These are phyloP conservation scores for Mitosporidium daphniae DNA, from an alignment of 371 early-diverging fungal genomes.

Conservation along the genomic window DNA sequence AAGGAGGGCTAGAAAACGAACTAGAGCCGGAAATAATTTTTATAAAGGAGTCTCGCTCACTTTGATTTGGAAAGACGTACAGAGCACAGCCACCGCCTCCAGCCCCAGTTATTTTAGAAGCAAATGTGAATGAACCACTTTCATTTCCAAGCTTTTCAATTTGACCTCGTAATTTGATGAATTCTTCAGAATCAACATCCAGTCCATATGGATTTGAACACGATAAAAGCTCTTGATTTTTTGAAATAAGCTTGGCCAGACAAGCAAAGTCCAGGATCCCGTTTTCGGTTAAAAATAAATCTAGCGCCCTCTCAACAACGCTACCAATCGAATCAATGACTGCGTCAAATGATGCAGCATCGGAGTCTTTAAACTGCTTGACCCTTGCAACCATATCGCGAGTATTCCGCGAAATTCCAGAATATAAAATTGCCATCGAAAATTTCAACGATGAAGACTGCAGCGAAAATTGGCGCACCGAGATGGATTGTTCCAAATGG, in stretches of 20 bases:
- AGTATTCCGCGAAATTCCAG: too few species aligned
- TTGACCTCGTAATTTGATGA: conserved; percentile 15
- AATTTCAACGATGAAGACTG: conserved; percentile 2
- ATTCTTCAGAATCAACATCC: conserved; percentile 21
- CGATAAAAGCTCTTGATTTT: neutral
- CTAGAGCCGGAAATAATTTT: too few species aligned
- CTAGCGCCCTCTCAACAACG: too few species aligned
- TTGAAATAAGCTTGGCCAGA: neutral
- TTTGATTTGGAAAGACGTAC: conserved; percentile 25
- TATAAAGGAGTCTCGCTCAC: too few species aligned
- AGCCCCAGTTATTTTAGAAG: conserved; percentile 67
- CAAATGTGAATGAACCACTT: too few species aligned
- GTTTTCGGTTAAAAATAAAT: too few species aligned
- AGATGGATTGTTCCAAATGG: neutral
- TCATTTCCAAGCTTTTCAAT: too few species aligned
- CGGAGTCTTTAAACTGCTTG: too few species aligned
- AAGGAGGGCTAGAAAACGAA: too few species aligned
- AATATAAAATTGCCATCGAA: neutral
- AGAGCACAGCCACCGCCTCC: conserved; percentile 83
- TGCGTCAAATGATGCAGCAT: too few species aligned
- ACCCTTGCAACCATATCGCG: too few species aligned
- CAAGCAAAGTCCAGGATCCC: neutral
- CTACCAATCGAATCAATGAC: too few species aligned
- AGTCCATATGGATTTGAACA: neutral
- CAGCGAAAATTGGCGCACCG: conserved; percentile 5